Evolutionary conservation across 2,329 filamentous ascomycete genomes (phyloP).

Genomic region (Beauveria sp.): DNA sequence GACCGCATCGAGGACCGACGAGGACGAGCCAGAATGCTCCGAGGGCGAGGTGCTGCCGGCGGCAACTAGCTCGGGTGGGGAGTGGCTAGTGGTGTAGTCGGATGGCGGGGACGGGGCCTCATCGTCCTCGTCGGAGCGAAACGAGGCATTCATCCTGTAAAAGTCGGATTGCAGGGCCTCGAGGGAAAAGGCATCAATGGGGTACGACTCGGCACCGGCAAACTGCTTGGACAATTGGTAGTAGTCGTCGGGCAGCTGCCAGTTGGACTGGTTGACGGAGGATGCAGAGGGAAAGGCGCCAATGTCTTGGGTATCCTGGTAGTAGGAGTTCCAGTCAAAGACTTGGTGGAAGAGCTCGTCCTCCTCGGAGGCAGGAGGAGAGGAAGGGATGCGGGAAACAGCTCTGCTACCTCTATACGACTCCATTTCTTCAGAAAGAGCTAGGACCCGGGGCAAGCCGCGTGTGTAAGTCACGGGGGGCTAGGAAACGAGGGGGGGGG

Average conservation of each 20-base stretch:
- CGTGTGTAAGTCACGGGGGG: slow-evolving; percentile 30
- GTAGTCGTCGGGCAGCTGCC: slow-evolving; percentile 20
- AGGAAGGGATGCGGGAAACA: slow-evolving; percentile 22
- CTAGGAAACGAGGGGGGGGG: not conserved
- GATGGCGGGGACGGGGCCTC: slow-evolving; percentile 21
- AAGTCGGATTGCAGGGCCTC: slow-evolving; percentile 23
- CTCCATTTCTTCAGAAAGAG: slow-evolving; percentile 18
- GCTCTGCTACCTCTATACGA: slow-evolving; percentile 5
- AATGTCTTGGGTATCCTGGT: slow-evolving; percentile 12
- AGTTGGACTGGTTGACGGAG: slow-evolving; percentile 16
- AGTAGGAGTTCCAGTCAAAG: slow-evolving; percentile 32
- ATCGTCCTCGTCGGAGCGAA: slow-evolving; percentile 24
- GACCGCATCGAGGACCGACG: slow-evolving; percentile 22
- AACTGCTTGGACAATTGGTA: slow-evolving; percentile 24
- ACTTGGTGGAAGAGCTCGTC: slow-evolving; percentile 28
- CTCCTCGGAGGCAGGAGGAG: slow-evolving; percentile 20
- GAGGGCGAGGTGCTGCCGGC: slow-evolving; percentile 33
- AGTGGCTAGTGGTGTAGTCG: slow-evolving; percentile 29
- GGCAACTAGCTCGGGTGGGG: slow-evolving; percentile 29
- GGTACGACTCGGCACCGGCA: slow-evolving; percentile 27
- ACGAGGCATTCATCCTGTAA: slow-evolving; percentile 27
- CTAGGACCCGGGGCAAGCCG: slow-evolving; percentile 16
- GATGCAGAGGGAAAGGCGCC: not conserved
- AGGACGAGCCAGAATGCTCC: slow-evolving; percentile 28
- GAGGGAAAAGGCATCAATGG: slow-evolving; percentile 26